Evolutionary conservation across 495 filamentous ascomycete species (phyloP).

Genomic region (Hypoxylon rickii): DNA sequence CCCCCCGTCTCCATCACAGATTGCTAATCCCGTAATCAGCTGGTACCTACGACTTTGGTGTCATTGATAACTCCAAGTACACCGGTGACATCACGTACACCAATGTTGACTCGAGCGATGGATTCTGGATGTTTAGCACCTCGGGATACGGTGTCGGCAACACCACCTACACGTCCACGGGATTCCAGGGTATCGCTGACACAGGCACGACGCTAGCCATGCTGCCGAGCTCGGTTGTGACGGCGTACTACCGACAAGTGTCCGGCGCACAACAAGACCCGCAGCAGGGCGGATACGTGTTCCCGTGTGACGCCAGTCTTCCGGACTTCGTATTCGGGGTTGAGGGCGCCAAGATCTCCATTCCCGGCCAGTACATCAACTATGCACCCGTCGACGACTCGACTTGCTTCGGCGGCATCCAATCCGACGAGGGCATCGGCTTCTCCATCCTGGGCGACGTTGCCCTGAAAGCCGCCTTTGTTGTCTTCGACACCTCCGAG

Average conservation of each 20-base stretch:
- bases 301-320: slow-evolving; percentile 64
- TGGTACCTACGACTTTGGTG: slow-evolving; percentile 75
- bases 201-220: slow-evolving; percentile 75
- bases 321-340: slow-evolving; percentile 66
- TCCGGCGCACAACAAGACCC: slow-evolving; percentile 49
- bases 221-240: slow-evolving; percentile 57
- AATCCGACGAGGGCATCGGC: slow-evolving; percentile 62
- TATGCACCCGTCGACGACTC: slow-evolving; percentile 46
- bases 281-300: slow-evolving; percentile 69
- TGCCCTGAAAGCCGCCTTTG: slow-evolving; percentile 76
- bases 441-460: slow-evolving; percentile 76
- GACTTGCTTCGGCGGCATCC: slow-evolving; percentile 65
- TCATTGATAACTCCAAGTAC: slow-evolving; percentile 64
- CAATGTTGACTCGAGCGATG: slow-evolving; percentile 59
- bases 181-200: slow-evolving; percentile 58
- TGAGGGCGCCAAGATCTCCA: slow-evolving; percentile 48
- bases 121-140: slow-evolving; percentile 72
- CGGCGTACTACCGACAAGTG: slow-evolving; percentile 66
- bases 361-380: slow-evolving; percentile 61
- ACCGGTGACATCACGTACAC: slow-evolving; percentile 66
- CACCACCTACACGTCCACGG: slow-evolving; percentile 35
- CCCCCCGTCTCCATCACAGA: not conserved
- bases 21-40: slow-evolving; percentile 36
- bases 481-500: slow-evolving; percentile 62
- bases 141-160: slow-evolving; percentile 64